These are phyloP conservation scores for Blastocystis hominis DNA, from an alignment of 352 stramenopile species.

Conservation along the genomic window DNA sequence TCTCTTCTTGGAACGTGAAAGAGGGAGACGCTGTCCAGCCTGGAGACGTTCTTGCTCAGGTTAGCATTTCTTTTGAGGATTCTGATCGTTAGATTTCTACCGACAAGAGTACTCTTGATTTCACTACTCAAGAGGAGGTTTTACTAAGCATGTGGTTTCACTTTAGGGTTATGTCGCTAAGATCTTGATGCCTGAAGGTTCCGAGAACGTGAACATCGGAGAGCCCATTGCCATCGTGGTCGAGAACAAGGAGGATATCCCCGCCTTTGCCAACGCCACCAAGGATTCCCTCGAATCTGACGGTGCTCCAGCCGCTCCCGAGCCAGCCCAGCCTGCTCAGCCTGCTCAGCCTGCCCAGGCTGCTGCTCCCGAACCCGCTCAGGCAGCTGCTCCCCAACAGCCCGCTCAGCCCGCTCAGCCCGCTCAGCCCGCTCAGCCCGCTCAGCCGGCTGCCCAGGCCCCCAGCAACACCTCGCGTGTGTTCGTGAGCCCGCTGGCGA, in stretches of 20 bases:
- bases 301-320: too few species aligned
- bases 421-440: too few species aligned
- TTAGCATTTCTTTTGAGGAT: neutral
- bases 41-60: conserved; percentile 63
- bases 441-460: too few species aligned
- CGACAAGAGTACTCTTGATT: conserved; percentile 62
- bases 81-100: conserved; percentile 46
- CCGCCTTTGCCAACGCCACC: conserved; percentile 66
- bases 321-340: too few species aligned
- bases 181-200: conserved; percentile 67
- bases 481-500: conserved; percentile 57
- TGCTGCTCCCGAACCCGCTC: neutral
- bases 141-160: neutral
- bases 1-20: conserved; percentile 59
- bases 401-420: too few species aligned
- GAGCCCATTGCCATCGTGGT: conserved; percentile 71
- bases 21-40: conserved; percentile 62
- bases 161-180: conserved; percentile 71
- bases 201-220: conserved; percentile 65
- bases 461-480: conserved; percentile 19
- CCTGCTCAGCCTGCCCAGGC: neutral
- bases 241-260: conserved; percentile 68
- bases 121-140: conserved; percentile 59
- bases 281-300: conserved; percentile 57
- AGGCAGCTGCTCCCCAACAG: too few species aligned